Evolutionary conservation across 2,329 filamentous ascomycete species (phyloP), one percentile per base, ranked within the genome.

Genomic region (Tothia fuscella): DNA sequence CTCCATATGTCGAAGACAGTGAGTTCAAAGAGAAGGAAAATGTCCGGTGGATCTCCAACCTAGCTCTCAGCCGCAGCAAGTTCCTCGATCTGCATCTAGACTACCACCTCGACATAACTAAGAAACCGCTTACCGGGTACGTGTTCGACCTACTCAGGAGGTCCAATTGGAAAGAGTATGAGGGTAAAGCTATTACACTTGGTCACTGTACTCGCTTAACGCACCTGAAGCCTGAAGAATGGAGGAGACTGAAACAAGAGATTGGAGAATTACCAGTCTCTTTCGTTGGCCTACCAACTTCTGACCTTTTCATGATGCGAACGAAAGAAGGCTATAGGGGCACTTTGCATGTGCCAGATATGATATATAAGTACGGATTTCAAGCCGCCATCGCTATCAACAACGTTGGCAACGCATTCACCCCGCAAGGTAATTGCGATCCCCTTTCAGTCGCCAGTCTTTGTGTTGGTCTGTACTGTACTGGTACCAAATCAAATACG

Each of bases 401-500:
- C 52, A 85, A 85, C 51, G 72, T 85, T 12, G 80, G 80, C 14
- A 85, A 85, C 53, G 78, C 80, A 0, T 84, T 85, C 50, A 84
- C 80, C 5, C 80, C 80, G 0, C 74, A 78, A 51, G 80, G 80
- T 0, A 74, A 65, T 14, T 76, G 71, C 29, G 80, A 84, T 58
- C 80, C 80, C 1, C 54, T 85, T 37, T 64, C 65, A 30, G 60
- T 82, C 32, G 78, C 78, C 16, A 74, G 70, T 48, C 59, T 78
- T 40, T 74, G 74, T 1, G 74, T 82, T 0, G 78, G 76, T 0
- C 53, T 84, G 3, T 84, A 84, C 51, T 78, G 83, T 46, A 71
- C 74, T 2, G 79, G 78, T 0, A 80, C 75, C 1, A 67, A 66
- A 45, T 53, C 58, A 13, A 76, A 80, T 52, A 71, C 76, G 0